Percentiles rank a stretch among this genome's conserved stretches.
Conservation (phyloP, 2,329 filamentous ascomycete species). For the Dothideomycetes sp. region DNA sequence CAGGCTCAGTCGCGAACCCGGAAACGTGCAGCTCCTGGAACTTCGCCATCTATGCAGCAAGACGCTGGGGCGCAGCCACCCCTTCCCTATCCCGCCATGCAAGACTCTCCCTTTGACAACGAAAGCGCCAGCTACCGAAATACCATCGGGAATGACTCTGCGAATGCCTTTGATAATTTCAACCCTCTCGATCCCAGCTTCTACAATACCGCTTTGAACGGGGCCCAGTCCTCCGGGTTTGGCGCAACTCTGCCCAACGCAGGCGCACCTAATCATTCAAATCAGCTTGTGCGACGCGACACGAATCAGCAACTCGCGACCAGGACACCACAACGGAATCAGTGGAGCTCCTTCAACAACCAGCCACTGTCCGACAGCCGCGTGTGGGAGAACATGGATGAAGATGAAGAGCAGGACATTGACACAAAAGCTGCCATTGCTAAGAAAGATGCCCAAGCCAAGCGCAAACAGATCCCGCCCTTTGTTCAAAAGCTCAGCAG, state of each 20-base stretch:
- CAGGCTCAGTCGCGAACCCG: constrained; percentile 24
- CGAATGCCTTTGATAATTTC: constrained; percentile 24
- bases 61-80: constrained; percentile 19
- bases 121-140: constrained; percentile 34
- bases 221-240: constrained; percentile 15
- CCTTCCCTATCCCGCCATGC: constrained; percentile 15
- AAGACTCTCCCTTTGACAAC: constrained; percentile 10
- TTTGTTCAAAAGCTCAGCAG: constrained; percentile 98
- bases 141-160: constrained; percentile 21
- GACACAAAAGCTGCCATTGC: constrained; percentile 70
- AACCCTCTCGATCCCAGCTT: constrained; percentile 24
- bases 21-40: constrained; percentile 66
- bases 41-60: constrained; percentile 52
- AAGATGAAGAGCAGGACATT: constrained; percentile 66
- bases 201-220: constrained; percentile 17
- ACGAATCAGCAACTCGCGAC: constrained; percentile 35
- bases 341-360: constrained; percentile 29
- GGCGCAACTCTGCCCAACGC: constrained; percentile 18
- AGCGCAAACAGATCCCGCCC: constrained; percentile 89
- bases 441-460: constrained; percentile 78
- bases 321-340: constrained; percentile 20
- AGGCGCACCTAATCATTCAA: constrained; percentile 18
- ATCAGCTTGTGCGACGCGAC: constrained; percentile 34
- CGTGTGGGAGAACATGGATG: constrained; percentile 35
- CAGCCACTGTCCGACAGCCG: constrained; percentile 13